Evolutionary conservation across 2,329 filamentous ascomycete genomes (phyloP).

Genomic region (Ambrosiella beaveri): DNA sequence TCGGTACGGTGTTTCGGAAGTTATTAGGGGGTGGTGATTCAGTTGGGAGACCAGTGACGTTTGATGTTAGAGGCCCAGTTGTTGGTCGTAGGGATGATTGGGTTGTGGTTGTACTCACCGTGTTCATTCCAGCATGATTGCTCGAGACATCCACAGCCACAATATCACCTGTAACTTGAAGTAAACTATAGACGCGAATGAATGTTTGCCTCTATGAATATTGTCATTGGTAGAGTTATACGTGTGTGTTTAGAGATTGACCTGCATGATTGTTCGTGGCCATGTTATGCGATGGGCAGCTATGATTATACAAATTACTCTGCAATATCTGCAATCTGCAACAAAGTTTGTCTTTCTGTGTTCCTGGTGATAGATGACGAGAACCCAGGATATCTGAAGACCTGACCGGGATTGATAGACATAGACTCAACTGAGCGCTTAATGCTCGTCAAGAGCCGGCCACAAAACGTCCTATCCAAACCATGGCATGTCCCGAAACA

Average conservation of each 20-base stretch:
- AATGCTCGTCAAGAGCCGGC: background rate
- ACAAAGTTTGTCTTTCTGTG: background rate
- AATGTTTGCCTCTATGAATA: no score
- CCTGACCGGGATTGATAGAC: background rate
- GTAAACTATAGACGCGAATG: no score
- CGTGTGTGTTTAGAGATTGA: no score
- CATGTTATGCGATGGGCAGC: no score
- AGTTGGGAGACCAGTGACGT: background rate
- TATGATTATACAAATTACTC: background rate
- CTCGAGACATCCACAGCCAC: background rate
- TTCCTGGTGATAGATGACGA: background rate
- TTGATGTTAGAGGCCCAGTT: background rate
- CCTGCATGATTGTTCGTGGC: no score
- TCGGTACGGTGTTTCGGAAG: background rate
- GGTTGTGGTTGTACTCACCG: background rate
- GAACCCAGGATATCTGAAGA: background rate
- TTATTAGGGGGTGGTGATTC: background rate
- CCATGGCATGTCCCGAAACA: background rate
- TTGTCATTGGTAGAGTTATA: no score
- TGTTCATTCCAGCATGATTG: background rate
- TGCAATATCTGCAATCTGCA: background rate
- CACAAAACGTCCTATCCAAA: background rate
- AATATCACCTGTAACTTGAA: no score
- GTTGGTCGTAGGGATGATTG: no score
- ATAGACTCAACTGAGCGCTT: background rate